Percentiles rank a stretch among this genome's conserved stretches.
phyloP scores from a whole-genome alignment of 108 stramenopile species.

The Stephanodiscus triporus region DNA sequence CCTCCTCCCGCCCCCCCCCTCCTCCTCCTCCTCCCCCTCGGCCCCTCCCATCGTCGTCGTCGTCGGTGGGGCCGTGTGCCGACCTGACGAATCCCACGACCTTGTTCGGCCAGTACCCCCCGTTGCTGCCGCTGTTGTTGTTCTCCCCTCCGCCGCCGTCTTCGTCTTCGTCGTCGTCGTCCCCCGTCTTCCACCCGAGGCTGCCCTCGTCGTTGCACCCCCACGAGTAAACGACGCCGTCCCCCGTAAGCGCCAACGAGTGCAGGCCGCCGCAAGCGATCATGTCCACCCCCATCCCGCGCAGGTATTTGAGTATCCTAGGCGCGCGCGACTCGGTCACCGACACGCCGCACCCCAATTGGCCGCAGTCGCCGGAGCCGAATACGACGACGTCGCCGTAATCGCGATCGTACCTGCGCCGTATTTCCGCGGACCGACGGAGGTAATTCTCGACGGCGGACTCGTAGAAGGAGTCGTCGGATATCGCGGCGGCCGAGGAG shows the following conservation, averaged over 20 bases:
- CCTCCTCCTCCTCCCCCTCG: background rate
- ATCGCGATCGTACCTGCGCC: constrained; percentile 6
- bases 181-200: constrained; percentile 59
- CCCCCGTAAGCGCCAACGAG: constrained; percentile 60
- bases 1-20: constrained; percentile 2
- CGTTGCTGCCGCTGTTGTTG: too few relatives aligned
- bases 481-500: background rate
- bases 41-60: background rate
- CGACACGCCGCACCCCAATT: constrained; percentile 47
- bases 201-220: constrained; percentile 90
- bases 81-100: constrained; percentile 35
- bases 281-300: constrained; percentile 35
- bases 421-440: constrained; percentile 7
- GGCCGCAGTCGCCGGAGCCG: constrained; percentile 64
- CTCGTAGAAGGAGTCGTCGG: background rate
- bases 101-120: constrained; percentile 19
- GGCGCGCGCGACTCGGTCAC: constrained; percentile 18
- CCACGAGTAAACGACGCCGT: constrained; percentile 87
- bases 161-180: constrained; percentile 20
- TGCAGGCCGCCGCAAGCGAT: constrained; percentile 88
- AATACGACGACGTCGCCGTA: constrained; percentile 50
- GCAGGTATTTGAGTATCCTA: constrained; percentile 35
- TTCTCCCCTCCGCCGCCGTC: too few relatives aligned
- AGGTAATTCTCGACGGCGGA: constrained; percentile 9
- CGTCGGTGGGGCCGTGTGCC: constrained; percentile 20